A percentile compares a stretch with the other conserved stretches of the same genome.
Conservation (phyloP, 495 filamentous ascomycete species). For the Penicillium flavigenum region DNA sequence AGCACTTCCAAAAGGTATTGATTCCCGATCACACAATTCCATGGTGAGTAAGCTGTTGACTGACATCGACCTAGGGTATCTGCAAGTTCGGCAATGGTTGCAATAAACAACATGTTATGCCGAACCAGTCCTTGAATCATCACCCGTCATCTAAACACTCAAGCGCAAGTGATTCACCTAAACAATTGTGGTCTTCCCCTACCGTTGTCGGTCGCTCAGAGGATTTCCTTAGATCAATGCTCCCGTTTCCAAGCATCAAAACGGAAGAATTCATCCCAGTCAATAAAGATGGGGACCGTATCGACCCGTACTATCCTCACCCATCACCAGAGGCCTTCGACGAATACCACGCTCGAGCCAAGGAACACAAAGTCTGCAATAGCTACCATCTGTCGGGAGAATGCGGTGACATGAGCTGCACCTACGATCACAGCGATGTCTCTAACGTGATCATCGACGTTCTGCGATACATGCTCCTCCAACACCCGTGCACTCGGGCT, state of each 20-base stretch:
- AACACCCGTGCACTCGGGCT: slow-evolving; percentile 36
- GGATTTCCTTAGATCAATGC: slow-evolving; percentile 25
- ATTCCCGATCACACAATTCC: background rate
- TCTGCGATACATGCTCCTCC: slow-evolving; percentile 40
- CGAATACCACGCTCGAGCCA: slow-evolving; percentile 33
- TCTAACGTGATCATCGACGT: slow-evolving; percentile 33
- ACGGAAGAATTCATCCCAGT: slow-evolving; percentile 40
- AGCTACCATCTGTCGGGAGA: slow-evolving; percentile 42
- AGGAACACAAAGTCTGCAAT: slow-evolving; percentile 44
- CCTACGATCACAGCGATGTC: slow-evolving; percentile 41
- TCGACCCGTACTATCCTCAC: slow-evolving; percentile 39
- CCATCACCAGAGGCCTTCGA: slow-evolving; percentile 32
- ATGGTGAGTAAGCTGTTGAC: background rate
- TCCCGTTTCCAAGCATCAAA: slow-evolving; percentile 27
- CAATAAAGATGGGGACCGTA: slow-evolving; percentile 44
- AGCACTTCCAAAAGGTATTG: slow-evolving; percentile 41
- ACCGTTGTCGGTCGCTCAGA: slow-evolving; percentile 24
- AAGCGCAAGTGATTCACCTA: slow-evolving; percentile 4
- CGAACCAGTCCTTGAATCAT: slow-evolving; percentile 24
- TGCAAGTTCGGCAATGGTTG: slow-evolving; percentile 41
- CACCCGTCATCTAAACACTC: slow-evolving; percentile 19
- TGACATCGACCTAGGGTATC: slow-evolving; percentile 31
- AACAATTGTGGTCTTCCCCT: slow-evolving; percentile 21
- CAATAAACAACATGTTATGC: slow-evolving; percentile 39
- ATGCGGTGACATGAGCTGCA: slow-evolving; percentile 39